Base-by-base conservation (phyloP, 768 basidiomycete species). In the Coprinopsis sp. region DNA sequence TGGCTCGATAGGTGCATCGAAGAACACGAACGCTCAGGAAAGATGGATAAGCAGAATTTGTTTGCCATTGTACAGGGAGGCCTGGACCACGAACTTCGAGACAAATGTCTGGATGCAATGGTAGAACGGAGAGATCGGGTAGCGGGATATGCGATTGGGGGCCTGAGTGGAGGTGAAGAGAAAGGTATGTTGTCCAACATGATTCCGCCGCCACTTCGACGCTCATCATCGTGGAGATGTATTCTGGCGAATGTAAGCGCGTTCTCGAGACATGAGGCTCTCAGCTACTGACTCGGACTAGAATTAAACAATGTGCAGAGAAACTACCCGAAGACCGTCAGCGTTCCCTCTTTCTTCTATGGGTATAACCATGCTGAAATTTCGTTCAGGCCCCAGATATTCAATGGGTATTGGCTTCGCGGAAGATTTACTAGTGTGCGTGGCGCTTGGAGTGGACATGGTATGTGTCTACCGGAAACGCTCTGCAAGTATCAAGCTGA, bases 41-140 rank as follows among this genome's bases (percentile, higher is more conserved):
- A 76, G 54, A 70, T 73, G 41, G 67, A 75, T 41, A 70, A 60
- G 3, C 91, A 94, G 58, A 93, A 92, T 60, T 71, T 95, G 3
- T 95, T 95, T 57, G 92, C 92, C 1, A 95, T 95, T 45, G 81
- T 94, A 7, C 91, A 95, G 64, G 91, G 91, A 27, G 91, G 91
- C 2, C 71, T 95, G 18, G 82, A 91, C 53, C 72, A 76, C 18
- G 61, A 60, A 0, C 76, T 95, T 31, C 77, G 91, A 33, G 80
- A 87, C 52, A 73, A 75, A 50, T 95, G 91, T 61, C 60, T 93
- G 10, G 77, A 84, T 46, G 86, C 84, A 42, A 94, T 95, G 90
- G 67, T 90, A 28, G 73, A 80, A 48, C 75, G 91, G 29, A 83
- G 75, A 54, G 74, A 84, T 50, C 66, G 66, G n/a, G 81, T 94